A percentile compares a stretch with the other conserved stretches of the same genome.
phyloP scores from a whole-genome alignment of 768 basidiomycete species.

The Cyathus striatus region DNA sequence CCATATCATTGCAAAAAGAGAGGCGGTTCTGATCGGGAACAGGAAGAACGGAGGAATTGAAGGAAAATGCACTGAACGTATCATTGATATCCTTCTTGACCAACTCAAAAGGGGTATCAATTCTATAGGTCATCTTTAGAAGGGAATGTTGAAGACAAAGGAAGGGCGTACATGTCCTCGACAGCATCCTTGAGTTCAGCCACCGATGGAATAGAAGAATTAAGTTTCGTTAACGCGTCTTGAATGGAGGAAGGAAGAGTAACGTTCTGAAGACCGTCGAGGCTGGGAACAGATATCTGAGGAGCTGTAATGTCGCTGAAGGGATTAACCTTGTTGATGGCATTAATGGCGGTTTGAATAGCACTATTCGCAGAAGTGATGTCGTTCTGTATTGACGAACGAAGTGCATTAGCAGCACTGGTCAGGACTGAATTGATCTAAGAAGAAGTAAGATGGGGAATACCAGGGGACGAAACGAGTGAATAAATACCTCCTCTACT shows the following conservation, averaged over 20 bases:
- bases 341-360: conserved; percentile 58
- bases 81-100: conserved; percentile 87
- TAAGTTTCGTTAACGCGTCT: conserved; percentile 68
- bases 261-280: conserved; percentile 71
- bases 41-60: conserved; percentile 70
- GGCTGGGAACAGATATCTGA: conserved; percentile 68
- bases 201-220: conserved; percentile 75
- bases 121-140: conserved; percentile 29
- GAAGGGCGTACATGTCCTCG: conserved; percentile 54
- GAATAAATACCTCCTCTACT: conserved; percentile 68
- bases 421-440: conserved; percentile 73
- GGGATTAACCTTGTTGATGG: conserved; percentile 74
- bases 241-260: conserved; percentile 76
- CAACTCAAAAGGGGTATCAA: conserved; percentile 84
- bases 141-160: conserved; percentile 1
- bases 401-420: conserved; percentile 50
- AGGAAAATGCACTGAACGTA: conserved; percentile 69
- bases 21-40: conserved; percentile 67
- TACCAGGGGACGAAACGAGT: neutral
- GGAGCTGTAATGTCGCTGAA: conserved; percentile 66
- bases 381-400: conserved; percentile 70
- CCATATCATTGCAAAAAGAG: conserved; percentile 72
- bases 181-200: conserved; percentile 66
- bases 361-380: conserved; percentile 63
- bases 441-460: conserved; percentile 2